Base-by-base conservation (phyloP, 192 early-diverging fungal species). In the Entomortierella chlamydospora region DNA sequence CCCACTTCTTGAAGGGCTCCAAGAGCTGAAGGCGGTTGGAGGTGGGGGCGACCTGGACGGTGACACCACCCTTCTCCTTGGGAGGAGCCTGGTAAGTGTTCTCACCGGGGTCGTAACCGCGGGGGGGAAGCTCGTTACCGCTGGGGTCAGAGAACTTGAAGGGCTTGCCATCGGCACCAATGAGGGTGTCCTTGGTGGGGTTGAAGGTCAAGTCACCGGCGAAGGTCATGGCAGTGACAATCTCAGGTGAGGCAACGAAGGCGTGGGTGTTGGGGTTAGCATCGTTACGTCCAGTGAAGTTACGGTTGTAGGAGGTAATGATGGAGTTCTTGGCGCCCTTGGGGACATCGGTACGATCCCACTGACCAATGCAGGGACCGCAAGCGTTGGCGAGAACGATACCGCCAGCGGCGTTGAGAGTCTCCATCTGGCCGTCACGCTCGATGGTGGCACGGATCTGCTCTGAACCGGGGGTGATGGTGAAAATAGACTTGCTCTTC, bases 201-300 rank as follows among this genome's bases (percentile, higher is more conserved):
- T 99, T 95, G 90, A 99, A 99, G 73, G 82, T 89, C 79, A 97
- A 89, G 83, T 92, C 91, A 78, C 97, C 97, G 64, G 95, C 93
- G 71, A 99, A 94, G 64, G 95, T 91, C 90, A 99, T 90, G 73
- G 97, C 97, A 61, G 97, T 98, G 81, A 97, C 96, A 59, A 95
- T 49, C 64, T 99, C 97, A 58, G 97, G 97, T 37, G 92, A 94
- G 73, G 97, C 92, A 56, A 99, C 96, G 74, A 99, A 99, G 72
- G 93, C 93, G 83, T 97, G 96, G 66, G 97, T 99, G 66, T 91
- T 89, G 47, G 97, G 96, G 93, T 97, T 97, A 80, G 93, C 95
- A 84, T 99, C 97, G 88, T 99, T 99, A 91, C 97, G 95, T 62
- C 94, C 97, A 58, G 96, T 97, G 84, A 99, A 99, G 93, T 99